phyloP scores from a whole-genome alignment of 2,329 filamentous ascomycete species.

The Beauveria australis region DNA sequence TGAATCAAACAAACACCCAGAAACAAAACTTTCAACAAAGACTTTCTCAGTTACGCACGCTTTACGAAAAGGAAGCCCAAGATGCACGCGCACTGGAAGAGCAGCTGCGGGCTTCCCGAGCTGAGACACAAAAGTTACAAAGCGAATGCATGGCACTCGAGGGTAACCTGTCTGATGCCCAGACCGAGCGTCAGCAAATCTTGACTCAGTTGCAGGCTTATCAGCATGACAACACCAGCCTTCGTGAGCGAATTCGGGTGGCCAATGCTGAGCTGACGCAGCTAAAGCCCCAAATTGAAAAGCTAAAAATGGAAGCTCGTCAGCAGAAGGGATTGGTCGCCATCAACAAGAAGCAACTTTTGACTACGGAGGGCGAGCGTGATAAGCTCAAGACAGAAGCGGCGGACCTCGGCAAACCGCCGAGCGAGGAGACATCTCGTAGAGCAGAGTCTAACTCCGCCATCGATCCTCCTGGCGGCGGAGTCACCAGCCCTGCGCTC shows the following conservation, averaged over 20 bases:
- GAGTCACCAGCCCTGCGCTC: constrained; percentile 59
- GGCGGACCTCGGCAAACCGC: constrained; percentile 56
- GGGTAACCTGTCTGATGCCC: constrained; percentile 70
- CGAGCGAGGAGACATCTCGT: constrained; percentile 48
- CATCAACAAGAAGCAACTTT: constrained; percentile 96
- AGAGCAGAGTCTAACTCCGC: constrained; percentile 45
- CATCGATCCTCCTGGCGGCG: constrained; percentile 34
- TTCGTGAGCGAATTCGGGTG: constrained; percentile 82
- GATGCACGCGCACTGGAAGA: constrained; percentile 80
- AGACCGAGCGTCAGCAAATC: constrained; percentile 73
- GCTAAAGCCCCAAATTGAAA: constrained; percentile 85
- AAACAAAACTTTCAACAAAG: constrained; percentile 91
- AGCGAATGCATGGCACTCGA: constrained; percentile 78
- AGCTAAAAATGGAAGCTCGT: constrained; percentile 81
- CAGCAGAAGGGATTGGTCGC: constrained; percentile 95
- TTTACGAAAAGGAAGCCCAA: constrained; percentile 91
- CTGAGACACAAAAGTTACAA: constrained; percentile 77
- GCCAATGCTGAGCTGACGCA: constrained; percentile 76
- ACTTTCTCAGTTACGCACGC: constrained; percentile 71
- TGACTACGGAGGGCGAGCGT: constrained; percentile 78
- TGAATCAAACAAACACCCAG: constrained; percentile 73
- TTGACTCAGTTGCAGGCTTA: constrained; percentile 70
- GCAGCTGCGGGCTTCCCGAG: constrained; percentile 64
- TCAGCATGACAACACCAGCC: constrained; percentile 73
- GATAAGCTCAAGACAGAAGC: constrained; percentile 81